Base-by-base conservation (phyloP, 768 basidiomycete species). In the Tephrocybe sp. region DNA sequence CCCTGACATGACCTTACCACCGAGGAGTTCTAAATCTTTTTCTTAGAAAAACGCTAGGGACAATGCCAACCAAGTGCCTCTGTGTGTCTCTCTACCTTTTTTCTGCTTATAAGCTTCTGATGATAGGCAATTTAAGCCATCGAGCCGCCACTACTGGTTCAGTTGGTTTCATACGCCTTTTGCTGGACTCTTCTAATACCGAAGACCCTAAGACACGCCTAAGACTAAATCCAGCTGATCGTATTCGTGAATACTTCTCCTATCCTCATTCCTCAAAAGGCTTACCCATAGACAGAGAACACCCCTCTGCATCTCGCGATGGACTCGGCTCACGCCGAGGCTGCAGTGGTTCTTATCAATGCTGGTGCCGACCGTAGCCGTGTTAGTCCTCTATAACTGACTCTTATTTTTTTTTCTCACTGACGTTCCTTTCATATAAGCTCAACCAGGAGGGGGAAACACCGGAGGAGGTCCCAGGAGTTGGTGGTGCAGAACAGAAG, bases 111-210 rank as follows among this genome's bases (percentile, higher is more conserved):
- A 51, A 59, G 57, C 57, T 60, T 48, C 53, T 58, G 54, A 53
- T 42, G 39, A 31, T 19, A 10, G 46, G 38, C 45, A 48, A 48
- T 57, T 49, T 35, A 57, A 95, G 92, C 45, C 97, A 99, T 70
- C 88, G 97, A 53, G 97, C 97, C 41, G 92, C 95, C 10, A 95
- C 97, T 6, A 98, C 91, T 12, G 97, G 97, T 30, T 92, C 93
- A 19, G 83, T 84, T 9, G 91, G 91, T 6, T 96, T 98, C 66
- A 81, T 98, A 49, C 79, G 78, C 23, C 74, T 99, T 38, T 77
- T 99, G n/a, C 67, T 98, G 45, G 80, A 89, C 54, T 87, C 92
- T 4, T 88, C 90, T n/a, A 81, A 79, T 60, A 84, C 83, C 32
- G 53, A 53, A 10, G 74, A 79, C 51, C 72, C 75, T 46, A 93